Evolutionary conservation across 306 rosid species (phyloP).

Genomic region (Sechiopsis laciniata): DNA sequence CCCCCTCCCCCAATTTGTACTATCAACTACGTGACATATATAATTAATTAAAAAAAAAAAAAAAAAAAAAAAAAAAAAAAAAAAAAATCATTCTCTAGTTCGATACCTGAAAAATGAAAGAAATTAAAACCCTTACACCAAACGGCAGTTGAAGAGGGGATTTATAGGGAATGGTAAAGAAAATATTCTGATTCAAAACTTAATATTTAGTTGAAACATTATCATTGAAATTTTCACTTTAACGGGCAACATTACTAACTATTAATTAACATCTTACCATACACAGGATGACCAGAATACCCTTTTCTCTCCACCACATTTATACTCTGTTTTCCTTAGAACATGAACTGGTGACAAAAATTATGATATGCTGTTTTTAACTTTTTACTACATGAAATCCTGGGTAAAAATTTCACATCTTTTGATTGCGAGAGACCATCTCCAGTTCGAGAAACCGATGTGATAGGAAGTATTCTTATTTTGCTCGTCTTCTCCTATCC

Average conservation of each 20-base stretch:
- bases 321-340: slow-evolving; percentile 7
- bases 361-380: too few relatives aligned
- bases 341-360: slow-evolving; percentile 10
- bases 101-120: too few relatives aligned
- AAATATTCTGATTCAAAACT: neutral
- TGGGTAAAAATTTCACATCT: neutral
- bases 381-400: too few relatives aligned
- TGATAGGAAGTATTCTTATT: slow-evolving; percentile 26
- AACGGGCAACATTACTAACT: neutral
- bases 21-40: too few relatives aligned
- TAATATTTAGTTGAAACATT: neutral
- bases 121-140: neutral
- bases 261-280: slow-evolving; percentile 18
- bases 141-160: neutral
- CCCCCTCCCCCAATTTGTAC: too few relatives aligned
- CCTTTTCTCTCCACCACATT: slow-evolving; percentile 11
- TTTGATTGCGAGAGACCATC: neutral
- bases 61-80: too few relatives aligned
- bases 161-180: neutral
- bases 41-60: too few relatives aligned
- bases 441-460: neutral
- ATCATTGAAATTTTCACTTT: slow-evolving; percentile 13
- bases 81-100: too few relatives aligned
- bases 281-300: neutral
- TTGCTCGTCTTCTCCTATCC: slow-evolving; percentile 49